A percentile compares a stretch with the other conserved stretches of the same genome.
phyloP scores from a whole-genome alignment of 2,329 filamentous ascomycete species.

The Sporothrix brasiliensis region DNA sequence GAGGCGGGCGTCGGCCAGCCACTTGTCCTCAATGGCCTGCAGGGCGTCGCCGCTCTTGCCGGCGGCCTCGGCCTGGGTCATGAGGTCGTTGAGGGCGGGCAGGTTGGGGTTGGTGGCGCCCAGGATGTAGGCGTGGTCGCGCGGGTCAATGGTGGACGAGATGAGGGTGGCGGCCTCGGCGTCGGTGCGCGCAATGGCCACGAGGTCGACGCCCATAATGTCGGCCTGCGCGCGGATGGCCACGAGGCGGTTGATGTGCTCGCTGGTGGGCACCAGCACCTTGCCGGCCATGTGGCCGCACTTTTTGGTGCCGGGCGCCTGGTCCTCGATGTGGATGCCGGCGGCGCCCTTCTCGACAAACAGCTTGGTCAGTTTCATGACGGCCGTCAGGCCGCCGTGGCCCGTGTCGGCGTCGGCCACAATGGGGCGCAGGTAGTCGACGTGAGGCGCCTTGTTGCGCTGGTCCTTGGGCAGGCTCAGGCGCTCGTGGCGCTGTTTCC shows the following conservation, averaged over 20 bases:
- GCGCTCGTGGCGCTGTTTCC: conserved; percentile 96
- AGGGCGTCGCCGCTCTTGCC: conserved; percentile 81
- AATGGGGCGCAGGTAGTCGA: conserved; percentile 94
- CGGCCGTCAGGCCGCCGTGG: conserved; percentile 94
- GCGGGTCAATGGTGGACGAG: conserved; percentile 91
- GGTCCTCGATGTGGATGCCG: conserved; percentile 98
- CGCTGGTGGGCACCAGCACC: conserved; percentile 92
- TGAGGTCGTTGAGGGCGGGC: conserved; percentile 84
- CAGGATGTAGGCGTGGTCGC: conserved; percentile 92
- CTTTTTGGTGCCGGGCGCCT: conserved; percentile 98
- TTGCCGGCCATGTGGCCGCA: conserved; percentile 99
- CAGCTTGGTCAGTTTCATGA: conserved; percentile 99
- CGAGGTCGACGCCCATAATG: conserved; percentile 92
- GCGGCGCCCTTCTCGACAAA: conserved; percentile 96
- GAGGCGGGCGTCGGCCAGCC: conserved; percentile 76
- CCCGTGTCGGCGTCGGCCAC: conserved; percentile 97
- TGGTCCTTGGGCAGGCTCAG: conserved; percentile 73
- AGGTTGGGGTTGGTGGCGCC: conserved; percentile 84
- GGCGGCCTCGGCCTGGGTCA: conserved; percentile 78
- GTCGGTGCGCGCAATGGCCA: conserved; percentile 92
- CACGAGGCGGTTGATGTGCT: conserved; percentile 97
- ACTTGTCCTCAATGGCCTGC: conserved; percentile 89
- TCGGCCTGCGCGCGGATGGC: conserved; percentile 97
- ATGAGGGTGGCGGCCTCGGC: conserved; percentile 97
- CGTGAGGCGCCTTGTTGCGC: conserved; percentile 69